phyloP scores from a whole-genome alignment of 371 early-diverging fungal genomes.

The Umbelopsis sp. region DNA sequence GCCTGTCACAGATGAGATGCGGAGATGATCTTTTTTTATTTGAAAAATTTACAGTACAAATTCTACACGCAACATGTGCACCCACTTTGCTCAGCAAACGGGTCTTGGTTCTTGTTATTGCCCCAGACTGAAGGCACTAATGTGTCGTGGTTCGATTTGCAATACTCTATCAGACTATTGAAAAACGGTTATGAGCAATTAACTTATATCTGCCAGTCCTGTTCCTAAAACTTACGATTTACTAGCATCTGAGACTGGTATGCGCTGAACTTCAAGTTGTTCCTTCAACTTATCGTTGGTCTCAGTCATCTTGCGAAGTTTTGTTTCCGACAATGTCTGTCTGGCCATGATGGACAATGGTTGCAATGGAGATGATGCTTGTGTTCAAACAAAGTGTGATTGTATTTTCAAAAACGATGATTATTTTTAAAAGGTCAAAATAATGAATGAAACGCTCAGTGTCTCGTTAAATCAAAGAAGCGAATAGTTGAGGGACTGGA shows the following conservation, averaged over 20 bases:
- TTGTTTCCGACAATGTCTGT: constrained; percentile 35
- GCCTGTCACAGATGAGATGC: constrained; percentile 18
- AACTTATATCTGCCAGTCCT: not conserved
- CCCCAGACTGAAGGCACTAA: constrained; percentile 51
- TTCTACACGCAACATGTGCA: constrained; percentile 36
- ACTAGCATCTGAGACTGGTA: constrained; percentile 53
- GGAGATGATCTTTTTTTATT: constrained; percentile 13
- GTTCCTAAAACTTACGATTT: constrained; percentile 39
- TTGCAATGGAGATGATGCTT: not conserved
- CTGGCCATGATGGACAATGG: not conserved
- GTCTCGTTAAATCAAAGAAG: no score
- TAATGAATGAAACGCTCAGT: no score
- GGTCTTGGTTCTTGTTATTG: constrained; percentile 39
- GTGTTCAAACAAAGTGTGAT: no score
- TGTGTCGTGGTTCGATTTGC: constrained; percentile 46
- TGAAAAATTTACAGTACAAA: not conserved
- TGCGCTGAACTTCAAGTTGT: constrained; percentile 49
- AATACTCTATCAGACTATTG: constrained; percentile 48
- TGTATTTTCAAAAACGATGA: no score
- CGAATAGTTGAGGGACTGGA: not conserved
- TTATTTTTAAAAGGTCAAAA: no score
- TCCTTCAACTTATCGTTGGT: constrained; percentile 52
- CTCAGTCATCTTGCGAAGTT: constrained; percentile 46
- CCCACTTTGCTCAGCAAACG: constrained; percentile 50
- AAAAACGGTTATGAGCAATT: not conserved